A percentile compares a stretch with the other conserved stretches of the same genome.
Evolutionary conservation across 2,329 filamentous ascomycete species (phyloP).

Genomic region (Pestalotiopsis sp.): DNA sequence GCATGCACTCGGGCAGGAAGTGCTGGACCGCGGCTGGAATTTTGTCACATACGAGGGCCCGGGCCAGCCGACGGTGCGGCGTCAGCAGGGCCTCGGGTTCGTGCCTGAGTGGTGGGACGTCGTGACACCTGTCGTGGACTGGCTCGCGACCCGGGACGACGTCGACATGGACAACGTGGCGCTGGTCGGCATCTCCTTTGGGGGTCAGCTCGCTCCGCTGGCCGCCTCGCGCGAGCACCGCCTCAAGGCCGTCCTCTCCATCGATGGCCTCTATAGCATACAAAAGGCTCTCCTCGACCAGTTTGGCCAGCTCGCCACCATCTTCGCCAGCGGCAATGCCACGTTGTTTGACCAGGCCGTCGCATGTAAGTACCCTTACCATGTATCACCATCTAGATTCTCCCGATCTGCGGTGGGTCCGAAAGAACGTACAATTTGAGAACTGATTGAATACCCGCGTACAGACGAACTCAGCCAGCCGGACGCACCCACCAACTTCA

Average conservation of each 20-base stretch:
- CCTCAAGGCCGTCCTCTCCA: conserved; percentile 4
- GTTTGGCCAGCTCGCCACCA: conserved; percentile 15
- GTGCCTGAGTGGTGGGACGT: conserved; percentile 37
- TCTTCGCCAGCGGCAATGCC: conserved; percentile 8
- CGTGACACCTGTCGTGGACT: conserved; percentile 25
- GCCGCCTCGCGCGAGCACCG: conserved; percentile 5
- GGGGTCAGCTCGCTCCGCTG: conserved; percentile 5
- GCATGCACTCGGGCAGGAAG: conserved; percentile 29
- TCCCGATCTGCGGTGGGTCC: not conserved
- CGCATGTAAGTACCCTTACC: not conserved
- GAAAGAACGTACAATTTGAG: not conserved
- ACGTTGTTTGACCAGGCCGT: not conserved
- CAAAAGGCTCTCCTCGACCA: conserved; percentile 9
- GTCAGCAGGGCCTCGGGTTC: conserved; percentile 35
- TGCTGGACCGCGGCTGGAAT: conserved; percentile 29
- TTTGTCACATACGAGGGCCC: conserved; percentile 39
- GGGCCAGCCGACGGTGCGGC: conserved; percentile 33
- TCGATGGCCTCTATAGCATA: conserved; percentile 14
- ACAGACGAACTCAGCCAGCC: not conserved
- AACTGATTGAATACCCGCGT: not conserved
- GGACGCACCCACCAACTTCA: not conserved
- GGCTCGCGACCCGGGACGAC: not conserved
- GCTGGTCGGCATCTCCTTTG: conserved; percentile 6
- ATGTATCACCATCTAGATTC: not conserved
- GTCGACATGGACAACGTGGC: conserved; percentile 11